A percentile compares a stretch with the other conserved stretches of the same genome.
Conservation (phyloP, 805 yeast genomes). For the Yarrowia hollandica region DNA sequence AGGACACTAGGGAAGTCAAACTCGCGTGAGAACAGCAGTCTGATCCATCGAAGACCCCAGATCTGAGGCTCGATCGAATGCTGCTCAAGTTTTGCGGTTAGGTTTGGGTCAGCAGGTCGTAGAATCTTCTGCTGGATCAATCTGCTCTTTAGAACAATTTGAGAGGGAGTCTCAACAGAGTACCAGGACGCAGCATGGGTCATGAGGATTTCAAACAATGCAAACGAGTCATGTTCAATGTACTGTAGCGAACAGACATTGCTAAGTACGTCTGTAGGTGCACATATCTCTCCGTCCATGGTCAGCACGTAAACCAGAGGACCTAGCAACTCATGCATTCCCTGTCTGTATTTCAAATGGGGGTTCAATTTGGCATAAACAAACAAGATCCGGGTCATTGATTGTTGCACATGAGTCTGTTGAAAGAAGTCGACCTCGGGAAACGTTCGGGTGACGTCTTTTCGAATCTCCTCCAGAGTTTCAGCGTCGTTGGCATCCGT, state of each 20-base stretch:
- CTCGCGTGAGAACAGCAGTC: slow-evolving; percentile 43
- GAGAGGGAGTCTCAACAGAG: slow-evolving; percentile 21
- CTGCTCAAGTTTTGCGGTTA: slow-evolving; percentile 35
- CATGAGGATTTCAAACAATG: slow-evolving; percentile 40
- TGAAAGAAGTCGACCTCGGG: slow-evolving; percentile 42
- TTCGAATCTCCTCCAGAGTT: slow-evolving; percentile 35
- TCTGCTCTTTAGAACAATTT: slow-evolving; percentile 39
- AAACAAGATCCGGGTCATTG: slow-evolving; percentile 47
- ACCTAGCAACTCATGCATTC: slow-evolving; percentile 56
- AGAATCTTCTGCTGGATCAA: slow-evolving; percentile 40
- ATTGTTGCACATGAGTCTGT: slow-evolving; percentile 33
- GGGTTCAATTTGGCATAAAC: slow-evolving; percentile 52
- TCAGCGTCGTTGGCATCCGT: slow-evolving; percentile 27
- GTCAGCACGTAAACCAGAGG: slow-evolving; percentile 42
- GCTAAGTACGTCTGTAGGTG: neutral
- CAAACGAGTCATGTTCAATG: slow-evolving; percentile 40
- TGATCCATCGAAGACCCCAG: slow-evolving; percentile 44
- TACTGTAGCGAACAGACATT: slow-evolving; percentile 20
- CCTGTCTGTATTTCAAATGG: slow-evolving; percentile 53
- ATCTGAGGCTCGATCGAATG: slow-evolving; percentile 42
- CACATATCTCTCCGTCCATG: slow-evolving; percentile 11
- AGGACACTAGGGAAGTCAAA: slow-evolving; percentile 38
- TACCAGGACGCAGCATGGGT: slow-evolving; percentile 40
- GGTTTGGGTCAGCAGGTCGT: slow-evolving; percentile 38
- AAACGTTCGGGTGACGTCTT: slow-evolving; percentile 42